Percentiles rank a stretch among this genome's conserved stretches.
These are phyloP conservation scores for Ploettnerulaceae sp. DNA, from an alignment of 2,329 filamentous ascomycete genomes.

Conservation along the genomic window DNA sequence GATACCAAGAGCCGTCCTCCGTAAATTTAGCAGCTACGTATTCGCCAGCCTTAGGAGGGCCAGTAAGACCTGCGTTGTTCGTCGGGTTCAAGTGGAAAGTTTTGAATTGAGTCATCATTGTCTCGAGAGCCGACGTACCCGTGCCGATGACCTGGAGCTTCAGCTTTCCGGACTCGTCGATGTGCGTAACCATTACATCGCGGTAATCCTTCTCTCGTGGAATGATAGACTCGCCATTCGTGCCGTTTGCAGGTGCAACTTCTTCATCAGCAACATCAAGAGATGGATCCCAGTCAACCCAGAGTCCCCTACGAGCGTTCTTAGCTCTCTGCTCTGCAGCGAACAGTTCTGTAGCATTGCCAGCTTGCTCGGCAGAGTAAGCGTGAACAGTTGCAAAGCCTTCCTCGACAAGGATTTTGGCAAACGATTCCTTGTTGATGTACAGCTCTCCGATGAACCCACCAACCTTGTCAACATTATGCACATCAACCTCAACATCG, in stretches of 20 bases:
- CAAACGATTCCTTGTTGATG: slow-evolving; percentile 92
- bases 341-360: slow-evolving; percentile 81
- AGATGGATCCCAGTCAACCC: slow-evolving; percentile 91
- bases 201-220: slow-evolving; percentile 81
- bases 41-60: slow-evolving; percentile 84
- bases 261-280: slow-evolving; percentile 66
- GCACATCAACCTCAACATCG: slow-evolving; percentile 92
- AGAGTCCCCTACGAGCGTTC: slow-evolving; percentile 79
- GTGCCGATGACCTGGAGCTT: slow-evolving; percentile 90
- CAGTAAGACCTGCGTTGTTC: slow-evolving; percentile 68
- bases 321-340: slow-evolving; percentile 87
- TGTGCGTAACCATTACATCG: slow-evolving; percentile 86
- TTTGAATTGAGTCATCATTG: slow-evolving; percentile 86
- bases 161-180: slow-evolving; percentile 74
- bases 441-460: slow-evolving; percentile 95
- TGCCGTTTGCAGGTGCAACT: slow-evolving; percentile 45
- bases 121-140: slow-evolving; percentile 78
- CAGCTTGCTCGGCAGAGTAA: slow-evolving; percentile 93
- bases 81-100: slow-evolving; percentile 82
- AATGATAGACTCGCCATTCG: slow-evolving; percentile 49
- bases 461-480: slow-evolving; percentile 92
- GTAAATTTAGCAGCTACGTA: slow-evolving; percentile 88
- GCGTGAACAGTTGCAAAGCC: slow-evolving; percentile 87
- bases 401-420: slow-evolving; percentile 89
- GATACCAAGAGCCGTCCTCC: slow-evolving; percentile 90